Evolutionary conservation across 768 basidiomycete genomes (phyloP), one percentile per base, ranked within the genome.

Genomic region (Lepiota subincarnata): DNA sequence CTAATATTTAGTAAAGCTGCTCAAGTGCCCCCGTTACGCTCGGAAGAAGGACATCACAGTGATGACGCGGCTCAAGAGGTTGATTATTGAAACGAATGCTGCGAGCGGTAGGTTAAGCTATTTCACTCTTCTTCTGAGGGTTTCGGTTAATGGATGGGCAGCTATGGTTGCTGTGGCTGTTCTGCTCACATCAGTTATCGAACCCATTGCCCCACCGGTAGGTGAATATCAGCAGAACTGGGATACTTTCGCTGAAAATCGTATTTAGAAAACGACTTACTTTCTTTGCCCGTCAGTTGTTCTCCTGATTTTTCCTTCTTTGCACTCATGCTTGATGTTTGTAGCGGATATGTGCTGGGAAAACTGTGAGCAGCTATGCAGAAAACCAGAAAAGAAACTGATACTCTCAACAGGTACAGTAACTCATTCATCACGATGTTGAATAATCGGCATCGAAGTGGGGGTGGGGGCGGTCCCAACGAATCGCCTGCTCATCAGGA

Each of bases 341-440:
- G 8, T 26, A 54, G 53, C 10, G 45, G 53, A 1, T 54, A 54
- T 24, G 53, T 54, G 1, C 38, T 54, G 24, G 46, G 53, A 16
- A 54, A 54, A 40, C 20, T 54, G 53, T 54, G 16, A 54, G 53
- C 34, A 6, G 13, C 18, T 20, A 19, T 5, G 2, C 7, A 11
- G 14, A 28, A 26, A 6, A 13, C 2, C 8, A 6, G 11, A 39
- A 16, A 16, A 19, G 24, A 53, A 18, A 10, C 46, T 47, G 2
- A 47, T 5, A 0, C 18, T 41, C 35, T 11, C 6, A 2, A 48
- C 31, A 54, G 53, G 31, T 54, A 54, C 38, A 54, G 53, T 36
- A 54, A 54, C 18, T 54, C 53, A 3, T 54, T 54, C 20, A 48
- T 54, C 38, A 54, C 39, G 2, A 54, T 54, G 53, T 41, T 54